Evolutionary conservation across 2,329 filamentous ascomycete species (phyloP).

Genomic region (Nothophoma quercina): DNA sequence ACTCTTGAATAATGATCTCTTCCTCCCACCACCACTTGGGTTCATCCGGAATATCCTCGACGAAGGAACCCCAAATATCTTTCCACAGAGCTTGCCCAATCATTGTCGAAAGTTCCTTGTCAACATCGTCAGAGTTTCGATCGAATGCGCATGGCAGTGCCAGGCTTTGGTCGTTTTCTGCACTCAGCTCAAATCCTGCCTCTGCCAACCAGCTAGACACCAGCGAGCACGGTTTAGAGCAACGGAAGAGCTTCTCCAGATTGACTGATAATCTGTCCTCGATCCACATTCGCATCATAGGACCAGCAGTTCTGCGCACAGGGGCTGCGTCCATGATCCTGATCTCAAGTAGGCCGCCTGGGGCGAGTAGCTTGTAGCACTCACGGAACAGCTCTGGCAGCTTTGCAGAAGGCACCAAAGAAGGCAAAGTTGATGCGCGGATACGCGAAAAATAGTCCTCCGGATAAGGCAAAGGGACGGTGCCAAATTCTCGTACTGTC

Average conservation of each 20-base stretch:
- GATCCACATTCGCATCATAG: constrained; percentile 66
- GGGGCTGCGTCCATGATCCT: constrained; percentile 70
- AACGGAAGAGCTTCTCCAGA: constrained; percentile 66
- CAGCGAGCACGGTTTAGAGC: constrained; percentile 64
- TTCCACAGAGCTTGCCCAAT: constrained; percentile 49
- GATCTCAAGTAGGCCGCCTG: constrained; percentile 65
- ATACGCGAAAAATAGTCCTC: constrained; percentile 46
- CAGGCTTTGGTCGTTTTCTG: constrained; percentile 33
- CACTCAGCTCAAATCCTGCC: constrained; percentile 55
- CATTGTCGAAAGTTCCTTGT: constrained; percentile 43
- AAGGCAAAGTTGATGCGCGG: constrained; percentile 60
- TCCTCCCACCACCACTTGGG: constrained; percentile 52
- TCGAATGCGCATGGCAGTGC: constrained; percentile 44
- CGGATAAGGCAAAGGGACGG: constrained; percentile 60
- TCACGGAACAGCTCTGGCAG: constrained; percentile 65
- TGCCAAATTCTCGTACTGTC: constrained; percentile 44
- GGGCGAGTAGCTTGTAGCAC: constrained; percentile 63
- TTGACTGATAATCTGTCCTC: constrained; percentile 67
- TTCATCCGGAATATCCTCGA: constrained; percentile 40
- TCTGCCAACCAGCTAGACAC: constrained; percentile 68
- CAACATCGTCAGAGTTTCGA: constrained; percentile 24
- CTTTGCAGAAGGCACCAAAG: constrained; percentile 63
- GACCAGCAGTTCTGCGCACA: constrained; percentile 63
- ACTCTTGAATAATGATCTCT: constrained; percentile 47
- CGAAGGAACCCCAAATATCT: constrained; percentile 48